Conservation (phyloP, 192 early-diverging fungal genomes). For the Backusella parvicylindrica region DNA sequence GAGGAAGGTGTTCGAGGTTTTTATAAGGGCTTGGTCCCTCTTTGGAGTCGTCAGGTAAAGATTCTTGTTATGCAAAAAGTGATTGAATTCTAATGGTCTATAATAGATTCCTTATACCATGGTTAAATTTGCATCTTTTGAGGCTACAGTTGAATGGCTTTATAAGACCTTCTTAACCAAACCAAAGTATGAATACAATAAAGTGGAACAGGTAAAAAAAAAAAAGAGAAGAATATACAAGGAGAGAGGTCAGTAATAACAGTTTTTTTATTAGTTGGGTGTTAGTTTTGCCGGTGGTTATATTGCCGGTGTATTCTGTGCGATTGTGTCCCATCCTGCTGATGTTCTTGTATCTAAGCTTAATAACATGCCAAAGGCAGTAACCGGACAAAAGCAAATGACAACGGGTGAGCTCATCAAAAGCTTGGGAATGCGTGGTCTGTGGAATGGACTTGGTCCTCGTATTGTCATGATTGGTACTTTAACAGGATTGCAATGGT, state of each 20-base stretch:
- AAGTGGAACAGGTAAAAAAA: conserved; percentile 58
- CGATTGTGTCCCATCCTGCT: conserved; percentile 88
- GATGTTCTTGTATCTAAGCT: conserved; percentile 74
- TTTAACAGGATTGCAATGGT: conserved; percentile 83
- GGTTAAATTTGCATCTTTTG: conserved; percentile 84
- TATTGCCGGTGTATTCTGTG: conserved; percentile 85
- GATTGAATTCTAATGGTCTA: not conserved
- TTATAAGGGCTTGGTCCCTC: conserved; percentile 67
- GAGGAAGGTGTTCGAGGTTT: conserved; percentile 66
- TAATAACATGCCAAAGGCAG: conserved; percentile 25
- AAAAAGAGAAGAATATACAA: not conserved
- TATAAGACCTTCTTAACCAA: conserved; percentile 58
- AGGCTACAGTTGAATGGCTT: conserved; percentile 68
- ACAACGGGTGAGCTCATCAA: conserved; percentile 29
- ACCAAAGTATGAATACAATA: conserved; percentile 69
- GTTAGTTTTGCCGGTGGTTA: conserved; percentile 84
- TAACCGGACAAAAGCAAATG: conserved; percentile 25
- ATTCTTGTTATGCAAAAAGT: not conserved
- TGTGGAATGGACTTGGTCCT: conserved; percentile 79
- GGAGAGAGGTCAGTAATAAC: not conserved
- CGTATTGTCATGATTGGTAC: conserved; percentile 94
- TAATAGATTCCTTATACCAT: conserved; percentile 71
- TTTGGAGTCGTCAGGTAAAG: conserved; percentile 73
- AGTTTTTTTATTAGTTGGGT: conserved; percentile 31
- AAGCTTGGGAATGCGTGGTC: conserved; percentile 60